A percentile compares a stretch with the other conserved stretches of the same genome.
Conservation (phyloP, 2,329 filamentous ascomycete species). For the Diaporthe eres region DNA sequence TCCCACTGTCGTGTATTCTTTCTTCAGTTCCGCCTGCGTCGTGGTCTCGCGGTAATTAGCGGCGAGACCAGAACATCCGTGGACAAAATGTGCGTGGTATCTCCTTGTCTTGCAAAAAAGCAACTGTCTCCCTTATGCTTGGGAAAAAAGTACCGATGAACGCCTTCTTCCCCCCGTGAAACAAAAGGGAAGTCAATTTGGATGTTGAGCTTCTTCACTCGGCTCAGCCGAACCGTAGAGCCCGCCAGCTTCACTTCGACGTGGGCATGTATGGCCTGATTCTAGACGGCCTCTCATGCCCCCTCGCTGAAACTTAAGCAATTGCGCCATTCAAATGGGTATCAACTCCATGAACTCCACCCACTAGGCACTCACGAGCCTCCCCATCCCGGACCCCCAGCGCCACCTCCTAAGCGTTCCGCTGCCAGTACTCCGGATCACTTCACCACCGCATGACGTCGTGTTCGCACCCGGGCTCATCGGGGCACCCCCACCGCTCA, state of each 20-base stretch:
- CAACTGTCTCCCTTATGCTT: conserved; percentile 22
- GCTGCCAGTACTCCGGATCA: conserved; percentile 60
- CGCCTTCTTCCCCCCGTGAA: conserved; percentile 33
- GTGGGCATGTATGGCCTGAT: neutral
- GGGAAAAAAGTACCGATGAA: conserved; percentile 11
- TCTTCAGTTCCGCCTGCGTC: neutral
- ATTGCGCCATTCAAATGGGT: conserved; percentile 9
- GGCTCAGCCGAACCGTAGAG: neutral
- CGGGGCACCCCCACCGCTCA: conserved; percentile 53
- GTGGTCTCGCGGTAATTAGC: conserved; percentile 13
- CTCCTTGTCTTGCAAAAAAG: conserved; percentile 33
- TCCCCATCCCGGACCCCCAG: conserved; percentile 66
- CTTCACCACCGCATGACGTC: conserved; percentile 66
- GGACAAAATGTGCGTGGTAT: conserved; percentile 39
- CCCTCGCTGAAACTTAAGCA: neutral
- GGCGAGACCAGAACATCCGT: conserved; percentile 14
- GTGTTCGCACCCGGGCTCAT: conserved; percentile 55
- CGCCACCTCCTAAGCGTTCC: conserved; percentile 67
- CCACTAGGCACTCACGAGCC: conserved; percentile 63
- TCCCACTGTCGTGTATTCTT: conserved; percentile 13
- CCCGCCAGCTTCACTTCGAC: neutral
- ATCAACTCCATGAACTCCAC: conserved; percentile 28
- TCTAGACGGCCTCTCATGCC: neutral
- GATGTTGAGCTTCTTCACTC: neutral
- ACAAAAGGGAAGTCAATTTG: conserved; percentile 3